Percentiles rank a stretch among this genome's conserved stretches.
These are phyloP conservation scores for Haberlea rhodopensis DNA, from an alignment of 257 asterid species.

Conservation along the genomic window DNA sequence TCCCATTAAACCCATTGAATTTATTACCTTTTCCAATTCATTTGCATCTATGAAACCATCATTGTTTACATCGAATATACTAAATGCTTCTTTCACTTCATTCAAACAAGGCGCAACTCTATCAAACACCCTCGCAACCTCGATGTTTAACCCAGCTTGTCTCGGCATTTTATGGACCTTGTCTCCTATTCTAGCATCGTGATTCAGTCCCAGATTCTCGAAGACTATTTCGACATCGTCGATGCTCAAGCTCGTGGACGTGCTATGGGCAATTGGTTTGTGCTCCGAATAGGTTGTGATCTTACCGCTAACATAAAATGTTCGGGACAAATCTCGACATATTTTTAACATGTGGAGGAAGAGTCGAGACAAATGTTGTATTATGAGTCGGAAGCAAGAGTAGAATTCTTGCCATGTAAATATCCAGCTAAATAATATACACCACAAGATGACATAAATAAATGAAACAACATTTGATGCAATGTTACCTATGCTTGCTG, in stretches of 20 bases:
- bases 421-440: conserved; percentile 28
- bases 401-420: conserved; percentile 33
- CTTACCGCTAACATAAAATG: too few relatives aligned
- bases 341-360: background rate
- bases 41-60: conserved; percentile 57
- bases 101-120: conserved; percentile 36
- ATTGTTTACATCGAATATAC: conserved; percentile 41
- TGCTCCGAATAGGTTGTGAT: too few relatives aligned
- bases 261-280: too few relatives aligned
- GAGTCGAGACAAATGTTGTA: conserved; percentile 5
- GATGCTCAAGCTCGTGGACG: background rate
- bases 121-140: conserved; percentile 42
- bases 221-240: conserved; percentile 37
- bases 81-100: conserved; percentile 53
- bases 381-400: conserved; percentile 18
- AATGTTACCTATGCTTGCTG: conserved; percentile 27
- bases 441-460: conserved; percentile 25
- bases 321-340: background rate
- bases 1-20: conserved; percentile 34
- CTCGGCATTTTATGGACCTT: background rate
- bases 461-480: conserved; percentile 29
- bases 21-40: conserved; percentile 40
- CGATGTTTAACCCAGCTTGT: background rate
- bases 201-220: conserved; percentile 33
- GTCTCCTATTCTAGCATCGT: conserved; percentile 15